Conservation (phyloP, 73 alveolate genomes). For the Blepharisma japonicum region DNA sequence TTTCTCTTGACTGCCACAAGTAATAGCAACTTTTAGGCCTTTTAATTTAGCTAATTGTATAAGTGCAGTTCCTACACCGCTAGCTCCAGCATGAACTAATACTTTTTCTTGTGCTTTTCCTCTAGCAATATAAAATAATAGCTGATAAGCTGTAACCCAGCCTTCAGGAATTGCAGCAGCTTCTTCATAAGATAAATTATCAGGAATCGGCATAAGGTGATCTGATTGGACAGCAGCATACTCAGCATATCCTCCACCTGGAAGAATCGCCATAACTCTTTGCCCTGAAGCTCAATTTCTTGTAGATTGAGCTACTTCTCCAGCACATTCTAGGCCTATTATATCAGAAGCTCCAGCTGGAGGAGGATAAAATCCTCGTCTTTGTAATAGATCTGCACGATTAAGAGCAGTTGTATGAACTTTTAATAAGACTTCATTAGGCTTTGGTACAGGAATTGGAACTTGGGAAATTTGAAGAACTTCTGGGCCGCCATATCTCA, state of each 20-base stretch:
- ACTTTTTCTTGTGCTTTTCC: conserved; percentile 40
- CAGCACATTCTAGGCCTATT: conserved; percentile 64
- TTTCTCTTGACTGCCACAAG: conserved; percentile 49
- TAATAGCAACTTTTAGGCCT: conserved; percentile 47
- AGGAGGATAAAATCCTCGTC: conserved; percentile 67
- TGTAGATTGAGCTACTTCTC: conserved; percentile 40
- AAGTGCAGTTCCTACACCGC: conserved; percentile 69
- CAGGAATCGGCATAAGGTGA: conserved; percentile 53
- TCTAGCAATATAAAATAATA: conserved; percentile 29
- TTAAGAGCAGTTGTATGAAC: conserved; percentile 68
- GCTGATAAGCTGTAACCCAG: conserved; percentile 67
- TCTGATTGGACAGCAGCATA: conserved; percentile 41
- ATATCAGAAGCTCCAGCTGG: conserved; percentile 60
- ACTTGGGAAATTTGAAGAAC: neutral
- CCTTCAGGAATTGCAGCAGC: conserved; percentile 75
- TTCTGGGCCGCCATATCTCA: neutral
- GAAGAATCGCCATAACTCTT: conserved; percentile 57
- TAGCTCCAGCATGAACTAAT: conserved; percentile 71
- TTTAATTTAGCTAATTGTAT: conserved; percentile 55
- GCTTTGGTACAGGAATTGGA: conserved; percentile 22
- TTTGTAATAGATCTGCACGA: conserved; percentile 66
- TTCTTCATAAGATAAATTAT: conserved; percentile 27
- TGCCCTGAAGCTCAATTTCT: conserved; percentile 33
- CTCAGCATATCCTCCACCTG: conserved; percentile 77
- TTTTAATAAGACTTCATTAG: conserved; percentile 42